Base-by-base conservation (phyloP, 192 early-diverging fungal genomes). In the Backusella morwellensis region DNA sequence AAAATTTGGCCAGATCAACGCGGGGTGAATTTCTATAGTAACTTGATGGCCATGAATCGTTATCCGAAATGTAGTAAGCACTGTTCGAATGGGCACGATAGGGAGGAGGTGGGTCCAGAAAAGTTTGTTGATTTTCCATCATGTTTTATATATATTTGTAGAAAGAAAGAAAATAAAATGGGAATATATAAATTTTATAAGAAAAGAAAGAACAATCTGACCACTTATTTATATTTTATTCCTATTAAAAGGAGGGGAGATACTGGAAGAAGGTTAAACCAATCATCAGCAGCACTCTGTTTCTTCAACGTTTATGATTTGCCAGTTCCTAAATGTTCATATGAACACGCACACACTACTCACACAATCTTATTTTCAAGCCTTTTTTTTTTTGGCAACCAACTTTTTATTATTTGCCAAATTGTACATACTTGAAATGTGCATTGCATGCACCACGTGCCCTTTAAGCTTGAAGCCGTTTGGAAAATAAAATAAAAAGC, bases 1-100 rank as follows among this genome's bases (percentile, higher is more conserved):
- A 74, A 26, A 66, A 74, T 41, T 74, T 56, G 14, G 50, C 73
- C 38, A 74, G 36, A 74, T 74, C 54, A 35, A 74, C 59, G 32
- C 73, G 52, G 21, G 35, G 50, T 63, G 73, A 26, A 2, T 23
- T 35, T 17, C 56, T 32, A 29, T 56, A 52, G 59, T 74, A 74
- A 56, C 50, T 59, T 19, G 50, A 59, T 40, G 73, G 73, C 73
- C 73, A 74, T 11, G 73, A 35, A 6, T 52, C 56, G 11, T 23
- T 63, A 29, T 63, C 73, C 50, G 26, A 12, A 72, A 29, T 0
- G 19, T 23, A 70, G 4, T 70, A 70, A 41, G 21, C 38, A 11
- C 32, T 68, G 35, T 68, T 63, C 11, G 56, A 63, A 63, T 63
- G 56, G 11, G 56, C 56, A 29, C 56, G 56, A 63, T 63, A 63